Percentiles rank a stretch among this genome's conserved stretches.
phyloP scores from a whole-genome alignment of 169 alveolate genomes.

The Eimeria maxima region DNA sequence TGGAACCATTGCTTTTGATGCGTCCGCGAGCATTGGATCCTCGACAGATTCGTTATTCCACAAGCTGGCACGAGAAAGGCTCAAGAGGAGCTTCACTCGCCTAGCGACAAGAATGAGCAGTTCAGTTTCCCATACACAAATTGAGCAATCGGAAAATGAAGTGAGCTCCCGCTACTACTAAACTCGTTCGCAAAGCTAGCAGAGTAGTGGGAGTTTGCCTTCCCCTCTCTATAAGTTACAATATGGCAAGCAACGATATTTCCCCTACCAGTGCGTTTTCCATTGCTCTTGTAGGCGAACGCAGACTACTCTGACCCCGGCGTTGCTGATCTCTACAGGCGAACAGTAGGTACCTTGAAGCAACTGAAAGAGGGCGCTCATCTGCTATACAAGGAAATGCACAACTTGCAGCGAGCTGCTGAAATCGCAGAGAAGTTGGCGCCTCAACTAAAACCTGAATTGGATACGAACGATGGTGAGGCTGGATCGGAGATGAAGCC shows the following conservation, averaged over 20 bases:
- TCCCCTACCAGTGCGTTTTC: neutral
- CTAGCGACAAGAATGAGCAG: neutral
- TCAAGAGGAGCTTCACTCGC: conserved; percentile 44
- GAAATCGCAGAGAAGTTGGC: neutral
- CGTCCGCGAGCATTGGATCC: neutral
- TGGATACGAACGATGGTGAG: neutral
- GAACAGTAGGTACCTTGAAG: neutral
- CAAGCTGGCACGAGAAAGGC: conserved; percentile 36
- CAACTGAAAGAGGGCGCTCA: conserved; percentile 8
- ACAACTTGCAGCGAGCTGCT: conserved; percentile 53
- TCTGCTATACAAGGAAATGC: conserved; percentile 26
- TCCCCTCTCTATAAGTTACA: neutral
- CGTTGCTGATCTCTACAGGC: neutral
- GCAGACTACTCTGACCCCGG: neutral
- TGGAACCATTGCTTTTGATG: neutral
- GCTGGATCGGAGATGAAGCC: neutral
- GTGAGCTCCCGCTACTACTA: neutral
- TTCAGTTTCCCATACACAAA: neutral
- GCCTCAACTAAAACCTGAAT: conserved; percentile 18
- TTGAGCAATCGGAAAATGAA: neutral
- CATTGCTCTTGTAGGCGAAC: neutral
- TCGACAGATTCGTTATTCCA: conserved; percentile 11
- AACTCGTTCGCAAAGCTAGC: neutral
- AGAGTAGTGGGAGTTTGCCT: neutral
- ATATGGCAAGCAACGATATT: neutral